Conservation (phyloP, 2,329 filamentous ascomycete species). For the Aspergillus hortae region DNA sequence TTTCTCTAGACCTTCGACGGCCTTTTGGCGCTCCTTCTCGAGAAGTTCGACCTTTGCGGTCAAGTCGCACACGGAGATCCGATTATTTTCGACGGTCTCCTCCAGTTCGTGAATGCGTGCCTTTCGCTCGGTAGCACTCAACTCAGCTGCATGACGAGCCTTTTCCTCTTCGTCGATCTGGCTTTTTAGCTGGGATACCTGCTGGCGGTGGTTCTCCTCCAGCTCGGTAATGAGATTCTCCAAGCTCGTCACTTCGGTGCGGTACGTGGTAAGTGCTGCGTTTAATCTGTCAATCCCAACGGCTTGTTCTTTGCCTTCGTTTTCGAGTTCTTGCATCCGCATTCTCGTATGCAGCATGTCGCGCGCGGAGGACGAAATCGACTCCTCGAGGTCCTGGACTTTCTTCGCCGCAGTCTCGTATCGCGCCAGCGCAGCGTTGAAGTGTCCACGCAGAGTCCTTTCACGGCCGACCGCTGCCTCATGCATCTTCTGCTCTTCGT, state of each 20-base stretch:
- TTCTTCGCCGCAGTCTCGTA: conserved; percentile 36
- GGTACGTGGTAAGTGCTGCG: conserved; percentile 42
- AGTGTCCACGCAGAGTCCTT: conserved; percentile 41
- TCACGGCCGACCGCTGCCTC: conserved; percentile 36
- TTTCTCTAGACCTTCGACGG: conserved; percentile 21
- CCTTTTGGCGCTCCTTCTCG: conserved; percentile 25
- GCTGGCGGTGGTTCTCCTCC: conserved; percentile 32
- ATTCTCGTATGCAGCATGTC: conserved; percentile 45
- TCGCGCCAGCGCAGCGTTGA: conserved; percentile 38
- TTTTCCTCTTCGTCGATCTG: conserved; percentile 32
- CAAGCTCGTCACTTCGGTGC: conserved; percentile 39
- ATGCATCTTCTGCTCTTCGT: conserved; percentile 30
- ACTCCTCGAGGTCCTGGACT: conserved; percentile 36
- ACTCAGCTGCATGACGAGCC: conserved; percentile 33
- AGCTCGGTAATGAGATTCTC: conserved; percentile 41
- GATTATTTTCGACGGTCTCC: conserved; percentile 32
- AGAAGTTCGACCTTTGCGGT: conserved; percentile 33
- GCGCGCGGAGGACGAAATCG: conserved; percentile 39
- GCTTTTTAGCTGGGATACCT: conserved; percentile 32
- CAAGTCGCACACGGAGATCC: conserved; percentile 31
- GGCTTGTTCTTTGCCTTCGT: conserved; percentile 38
- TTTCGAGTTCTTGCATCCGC: conserved; percentile 41
- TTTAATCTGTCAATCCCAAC: conserved; percentile 42
- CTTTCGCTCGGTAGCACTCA: conserved; percentile 31
- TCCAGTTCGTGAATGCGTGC: conserved; percentile 36